phyloP scores from a whole-genome alignment of 331 rosid species.

The Dryas integrifolia region DNA sequence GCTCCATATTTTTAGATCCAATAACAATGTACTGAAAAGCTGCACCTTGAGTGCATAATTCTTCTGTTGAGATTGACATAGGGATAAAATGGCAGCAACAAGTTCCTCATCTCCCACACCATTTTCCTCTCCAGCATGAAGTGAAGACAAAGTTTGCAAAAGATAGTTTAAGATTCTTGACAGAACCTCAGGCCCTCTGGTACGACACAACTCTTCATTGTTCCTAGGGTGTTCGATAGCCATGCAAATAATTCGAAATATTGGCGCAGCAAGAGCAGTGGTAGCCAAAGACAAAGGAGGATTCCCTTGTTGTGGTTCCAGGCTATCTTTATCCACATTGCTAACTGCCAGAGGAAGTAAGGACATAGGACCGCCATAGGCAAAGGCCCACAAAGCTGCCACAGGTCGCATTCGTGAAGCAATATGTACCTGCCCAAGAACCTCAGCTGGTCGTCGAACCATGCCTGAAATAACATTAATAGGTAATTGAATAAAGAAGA shows the following conservation, averaged over 20 bases:
- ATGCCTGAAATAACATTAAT: slow-evolving; percentile 52
- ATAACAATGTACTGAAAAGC: slow-evolving; percentile 73
- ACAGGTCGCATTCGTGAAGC: slow-evolving; percentile 77
- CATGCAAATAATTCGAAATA: slow-evolving; percentile 75
- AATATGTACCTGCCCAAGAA: slow-evolving; percentile 97
- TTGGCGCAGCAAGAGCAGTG: slow-evolving; percentile 77
- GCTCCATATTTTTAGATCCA: slow-evolving; percentile 93
- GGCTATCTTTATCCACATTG: slow-evolving; percentile 58
- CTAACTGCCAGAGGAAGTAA: slow-evolving; percentile 87
- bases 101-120: slow-evolving; percentile 93
- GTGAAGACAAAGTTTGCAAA: slow-evolving; percentile 68
- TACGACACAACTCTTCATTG: slow-evolving; percentile 77
- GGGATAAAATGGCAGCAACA: slow-evolving; percentile 81
- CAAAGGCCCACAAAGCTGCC: slow-evolving; percentile 92
- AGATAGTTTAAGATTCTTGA: slow-evolving; percentile 88
- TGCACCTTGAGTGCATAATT: slow-evolving; percentile 82
- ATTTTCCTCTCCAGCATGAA: slow-evolving; percentile 55
- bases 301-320: slow-evolving; percentile 72
- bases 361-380: slow-evolving; percentile 92
- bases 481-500: slow-evolving; percentile 25
- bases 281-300: slow-evolving; percentile 65
- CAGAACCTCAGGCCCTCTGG: slow-evolving; percentile 90
- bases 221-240: slow-evolving; percentile 79
- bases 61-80: slow-evolving; percentile 79
- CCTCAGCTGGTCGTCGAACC: slow-evolving; percentile 95